phyloP scores from a whole-genome alignment of 441 rosid genomes.

The Capsella rubella region DNA sequence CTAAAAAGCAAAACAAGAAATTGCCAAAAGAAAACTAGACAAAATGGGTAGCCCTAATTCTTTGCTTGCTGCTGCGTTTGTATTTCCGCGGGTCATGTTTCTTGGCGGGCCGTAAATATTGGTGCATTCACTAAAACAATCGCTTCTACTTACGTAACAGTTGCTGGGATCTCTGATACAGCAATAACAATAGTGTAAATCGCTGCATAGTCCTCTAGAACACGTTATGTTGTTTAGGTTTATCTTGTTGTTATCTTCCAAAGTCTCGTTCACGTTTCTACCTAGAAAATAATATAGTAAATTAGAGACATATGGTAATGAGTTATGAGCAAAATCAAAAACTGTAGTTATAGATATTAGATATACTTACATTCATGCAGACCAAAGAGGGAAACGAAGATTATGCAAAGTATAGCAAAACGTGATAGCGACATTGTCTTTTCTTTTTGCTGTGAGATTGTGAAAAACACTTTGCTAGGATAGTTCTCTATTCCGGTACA shows the following conservation, averaged over 20 bases:
- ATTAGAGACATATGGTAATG: background rate
- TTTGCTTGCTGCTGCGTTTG: slow-evolving; percentile 2
- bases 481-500: background rate
- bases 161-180: background rate
- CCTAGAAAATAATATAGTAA: background rate
- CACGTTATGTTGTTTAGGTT: background rate
- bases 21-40: background rate
- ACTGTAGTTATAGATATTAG: too few species aligned
- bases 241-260: background rate
- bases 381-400: background rate
- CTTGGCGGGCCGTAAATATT: background rate
- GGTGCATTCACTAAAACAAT: background rate
- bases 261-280: background rate
- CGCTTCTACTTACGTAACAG: background rate
- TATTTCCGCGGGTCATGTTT: background rate
- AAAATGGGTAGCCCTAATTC: background rate
- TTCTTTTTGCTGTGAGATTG: background rate
- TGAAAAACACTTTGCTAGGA: background rate
- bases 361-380: slow-evolving; percentile 1
- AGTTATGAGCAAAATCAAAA: background rate
- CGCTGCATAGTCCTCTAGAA: background rate
- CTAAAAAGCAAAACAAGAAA: background rate
- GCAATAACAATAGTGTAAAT: background rate
- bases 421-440: background rate
- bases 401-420: background rate